Evolutionary conservation across 2,329 filamentous ascomycete genomes (phyloP), one percentile per base, ranked within the genome.

Genomic region (Penicillium sp.): DNA sequence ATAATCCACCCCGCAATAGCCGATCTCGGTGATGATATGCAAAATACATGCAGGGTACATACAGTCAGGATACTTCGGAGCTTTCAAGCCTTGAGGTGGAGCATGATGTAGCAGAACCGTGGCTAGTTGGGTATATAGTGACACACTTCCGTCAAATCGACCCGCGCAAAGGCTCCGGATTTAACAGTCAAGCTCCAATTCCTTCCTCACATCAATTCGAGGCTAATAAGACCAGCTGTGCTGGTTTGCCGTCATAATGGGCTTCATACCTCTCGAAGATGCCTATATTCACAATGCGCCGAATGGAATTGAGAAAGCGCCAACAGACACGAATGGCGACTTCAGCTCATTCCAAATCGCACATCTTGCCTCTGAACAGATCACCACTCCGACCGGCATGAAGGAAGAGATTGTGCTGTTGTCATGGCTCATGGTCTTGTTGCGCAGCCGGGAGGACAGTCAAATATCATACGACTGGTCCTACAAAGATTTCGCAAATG

Each of bases 401-500:
- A 75, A 62, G 56, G 74, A 79, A n/a, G 77, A 78, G 19, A 52
- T 77, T 17, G 19, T 81, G 13, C 71, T 81, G 12, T 45, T 76
- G 37, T 73, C 79, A 41, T 81, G 79, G 79, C 71, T 80, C 15
- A 69, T 80, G 13, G 73, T 78, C 7, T 74, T 81, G 8, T 56
- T 80, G 55, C 72, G 78, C 12, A 78, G 73, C 1, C 69, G 69
- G 10, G 79, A 81, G 61, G 75, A 75, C 17, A 68, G 67, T 37
- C 67, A 72, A 17, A 61, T 73, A 12, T 62, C 49, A 15, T 81
- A 67, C 59, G 75, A 79, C 4, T 81, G 78, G 78, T 61, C 69
- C 4, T 75, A 76, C 60, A 64, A 58, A 17, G 13, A 17, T 41
- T 50, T 23, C 48, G 52, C 58, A 31, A 56, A 66, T 54, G 58